Conservation (phyloP, 2,329 filamentous ascomycete genomes). For the Ophiostoma sp. region DNA sequence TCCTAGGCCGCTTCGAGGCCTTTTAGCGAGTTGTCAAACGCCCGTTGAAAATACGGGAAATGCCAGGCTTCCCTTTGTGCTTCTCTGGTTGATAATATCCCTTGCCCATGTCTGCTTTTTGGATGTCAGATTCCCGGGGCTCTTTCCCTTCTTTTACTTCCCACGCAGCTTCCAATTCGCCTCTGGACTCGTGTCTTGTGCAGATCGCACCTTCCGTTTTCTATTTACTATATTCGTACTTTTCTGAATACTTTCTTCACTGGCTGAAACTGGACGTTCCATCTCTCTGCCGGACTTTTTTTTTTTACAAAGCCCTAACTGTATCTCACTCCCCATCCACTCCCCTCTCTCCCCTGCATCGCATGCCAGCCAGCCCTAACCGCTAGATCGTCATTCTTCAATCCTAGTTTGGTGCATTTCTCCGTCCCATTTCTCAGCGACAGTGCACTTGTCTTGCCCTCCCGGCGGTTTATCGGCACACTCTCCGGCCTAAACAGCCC, state of each 20-base stretch:
- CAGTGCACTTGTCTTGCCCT: neutral
- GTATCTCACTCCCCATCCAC: neutral
- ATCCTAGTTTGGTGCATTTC: neutral
- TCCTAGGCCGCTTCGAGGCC: neutral
- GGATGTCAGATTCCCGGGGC: conserved; percentile 2
- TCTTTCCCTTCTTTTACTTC: neutral
- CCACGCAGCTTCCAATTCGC: neutral
- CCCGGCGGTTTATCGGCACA: neutral
- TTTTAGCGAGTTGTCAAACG: neutral
- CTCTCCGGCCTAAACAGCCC: neutral
- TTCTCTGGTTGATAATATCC: neutral
- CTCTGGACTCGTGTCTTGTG: neutral
- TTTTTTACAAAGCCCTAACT: neutral
- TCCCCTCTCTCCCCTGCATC: neutral
- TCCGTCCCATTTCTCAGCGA: neutral
- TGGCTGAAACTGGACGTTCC: neutral
- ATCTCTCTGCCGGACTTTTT: neutral
- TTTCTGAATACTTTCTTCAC: neutral
- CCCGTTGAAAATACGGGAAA: neutral
- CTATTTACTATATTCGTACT: neutral
- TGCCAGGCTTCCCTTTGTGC: neutral
- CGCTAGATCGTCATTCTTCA: neutral
- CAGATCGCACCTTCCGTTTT: neutral
- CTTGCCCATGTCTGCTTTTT: neutral
- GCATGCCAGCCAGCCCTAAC: conserved; percentile 11